Evolutionary conservation across 257 asterid species (phyloP), one percentile per base, ranked within the genome.

Genomic region (Buddleja alternifolia): DNA sequence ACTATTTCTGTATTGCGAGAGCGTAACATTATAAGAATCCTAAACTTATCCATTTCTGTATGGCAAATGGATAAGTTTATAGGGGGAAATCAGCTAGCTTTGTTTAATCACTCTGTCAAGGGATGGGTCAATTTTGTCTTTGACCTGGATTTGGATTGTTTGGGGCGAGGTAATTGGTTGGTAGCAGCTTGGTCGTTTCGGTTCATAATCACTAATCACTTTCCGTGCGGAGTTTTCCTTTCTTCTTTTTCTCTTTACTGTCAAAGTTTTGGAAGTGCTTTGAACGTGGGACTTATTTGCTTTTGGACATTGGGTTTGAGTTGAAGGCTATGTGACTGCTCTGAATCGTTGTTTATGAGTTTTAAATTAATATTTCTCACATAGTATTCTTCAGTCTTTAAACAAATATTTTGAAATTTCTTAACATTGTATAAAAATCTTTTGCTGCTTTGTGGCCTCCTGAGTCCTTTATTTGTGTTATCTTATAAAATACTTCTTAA

Each of bases 391-490:
- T 40, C 45, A 17, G n/a, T 36, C 41, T n/a, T 11, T 5, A 10
- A 34, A 16, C 25, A n/a, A 29, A 32, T 10, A 15, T 7, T 7
- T 48, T 24, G 0, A 2, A 16, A 8, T 23, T 16, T 48, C 36
- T 17, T 11, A 12, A n/a, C 32, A n/a, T n/a, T 50, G 20, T 17
- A 42, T 21, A 32, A 17, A 17, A 50, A 36, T 32, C 70, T 65
- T 3, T 4, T 57, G 25, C 64, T 23, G 20, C 10, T 69, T 24
- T 21, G 32, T 53, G 60, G 37, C 17, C 60, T 53, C 58, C 66
- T 58, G 10, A 40, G 56, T 42, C 4, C 65, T 44, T 67, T 47
- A 48, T 29, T 63, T 61, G 17, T 0, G 10, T 45, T 63, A 10
- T 7, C 48, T 0, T 25, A 61, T 44, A 17, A 51, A 3, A 17